Evolutionary conservation across 306 rosid genomes (phyloP).

Genomic region (Prunus persica): DNA sequence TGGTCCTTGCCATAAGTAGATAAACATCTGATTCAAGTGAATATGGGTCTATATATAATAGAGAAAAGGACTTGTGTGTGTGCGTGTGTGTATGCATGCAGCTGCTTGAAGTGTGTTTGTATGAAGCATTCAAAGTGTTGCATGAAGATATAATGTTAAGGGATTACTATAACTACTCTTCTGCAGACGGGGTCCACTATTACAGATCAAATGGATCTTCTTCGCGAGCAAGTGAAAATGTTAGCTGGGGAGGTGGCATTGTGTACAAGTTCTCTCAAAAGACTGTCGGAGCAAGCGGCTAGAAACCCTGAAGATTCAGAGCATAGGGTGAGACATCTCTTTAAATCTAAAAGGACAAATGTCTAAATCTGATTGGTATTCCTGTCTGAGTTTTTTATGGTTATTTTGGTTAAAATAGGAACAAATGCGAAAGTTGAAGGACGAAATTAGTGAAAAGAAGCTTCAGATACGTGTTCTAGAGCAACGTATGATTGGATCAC

Average conservation of each 20-base stretch:
- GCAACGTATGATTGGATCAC: conserved; percentile 73
- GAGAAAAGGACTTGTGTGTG: not conserved
- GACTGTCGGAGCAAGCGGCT: conserved; percentile 72
- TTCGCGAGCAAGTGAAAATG: conserved; percentile 84
- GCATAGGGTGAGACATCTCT: conserved; percentile 49
- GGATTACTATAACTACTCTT: conserved; percentile 16
- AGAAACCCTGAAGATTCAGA: conserved; percentile 62
- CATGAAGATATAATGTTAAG: conserved; percentile 8
- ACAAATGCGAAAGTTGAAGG: conserved; percentile 65
- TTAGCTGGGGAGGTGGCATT: conserved; percentile 90
- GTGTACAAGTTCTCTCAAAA: conserved; percentile 75
- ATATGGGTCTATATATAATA: not conserved
- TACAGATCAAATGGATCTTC: conserved; percentile 89
- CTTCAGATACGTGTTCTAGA: conserved; percentile 64
- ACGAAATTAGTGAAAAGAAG: conserved; percentile 78
- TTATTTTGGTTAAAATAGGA: conserved; percentile 43
- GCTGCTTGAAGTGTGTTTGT: not conserved
- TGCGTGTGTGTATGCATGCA: not conserved
- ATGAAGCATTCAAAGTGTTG: not conserved
- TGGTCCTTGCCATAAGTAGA: not conserved
- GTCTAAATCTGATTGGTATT: conserved; percentile 18
- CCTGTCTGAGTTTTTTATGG: conserved; percentile 21
- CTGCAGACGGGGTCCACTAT: conserved; percentile 75
- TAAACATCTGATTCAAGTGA: not conserved
- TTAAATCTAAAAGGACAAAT: conserved; percentile 15